Conservation (phyloP, 257 asterid genomes). For the Nicotiana tomentosiformis region DNA sequence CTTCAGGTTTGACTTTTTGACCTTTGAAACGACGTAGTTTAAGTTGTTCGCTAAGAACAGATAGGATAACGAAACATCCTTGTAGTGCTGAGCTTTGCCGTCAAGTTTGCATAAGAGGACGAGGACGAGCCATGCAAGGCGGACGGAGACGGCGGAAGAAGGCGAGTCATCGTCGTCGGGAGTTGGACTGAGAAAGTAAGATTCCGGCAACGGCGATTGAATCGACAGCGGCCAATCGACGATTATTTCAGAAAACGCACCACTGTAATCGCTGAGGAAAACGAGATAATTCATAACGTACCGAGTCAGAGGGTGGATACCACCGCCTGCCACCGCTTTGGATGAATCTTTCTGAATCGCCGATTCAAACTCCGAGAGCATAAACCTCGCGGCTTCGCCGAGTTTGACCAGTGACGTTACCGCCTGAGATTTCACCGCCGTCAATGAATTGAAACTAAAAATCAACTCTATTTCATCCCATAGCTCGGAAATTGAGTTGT, state of each 20-base stretch:
- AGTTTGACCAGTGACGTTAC: constrained; percentile 50
- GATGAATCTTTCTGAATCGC: constrained; percentile 79
- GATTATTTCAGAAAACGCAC: constrained; percentile 50
- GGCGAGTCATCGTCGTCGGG: constrained; percentile 21
- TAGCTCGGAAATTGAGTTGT: constrained; percentile 58
- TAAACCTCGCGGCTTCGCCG: constrained; percentile 56
- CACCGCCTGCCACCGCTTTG: constrained; percentile 49
- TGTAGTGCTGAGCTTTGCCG: constrained; percentile 55
- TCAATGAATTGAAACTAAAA: constrained; percentile 43
- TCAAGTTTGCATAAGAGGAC: constrained; percentile 79
- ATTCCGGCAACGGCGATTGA: constrained; percentile 50
- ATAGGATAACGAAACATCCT: constrained; percentile 66
- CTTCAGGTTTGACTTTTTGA: constrained; percentile 50
- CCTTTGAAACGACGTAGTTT: constrained; percentile 71
- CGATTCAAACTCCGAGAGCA: constrained; percentile 63
- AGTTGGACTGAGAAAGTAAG: constrained; percentile 45
- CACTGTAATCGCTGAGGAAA: constrained; percentile 70
- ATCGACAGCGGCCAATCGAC: constrained; percentile 40
- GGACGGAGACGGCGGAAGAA: constrained; percentile 34
- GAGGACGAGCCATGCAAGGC: constrained; percentile 77
- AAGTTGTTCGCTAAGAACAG: constrained; percentile 70
- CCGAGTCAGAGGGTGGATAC: constrained; percentile 78
- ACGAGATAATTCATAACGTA: constrained; percentile 84
- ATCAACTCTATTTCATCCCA: constrained; percentile 61
- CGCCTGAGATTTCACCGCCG: constrained; percentile 51